Evolutionary conservation across 495 filamentous ascomycete species (phyloP).

Genomic region (Neurospora pannonica): DNA sequence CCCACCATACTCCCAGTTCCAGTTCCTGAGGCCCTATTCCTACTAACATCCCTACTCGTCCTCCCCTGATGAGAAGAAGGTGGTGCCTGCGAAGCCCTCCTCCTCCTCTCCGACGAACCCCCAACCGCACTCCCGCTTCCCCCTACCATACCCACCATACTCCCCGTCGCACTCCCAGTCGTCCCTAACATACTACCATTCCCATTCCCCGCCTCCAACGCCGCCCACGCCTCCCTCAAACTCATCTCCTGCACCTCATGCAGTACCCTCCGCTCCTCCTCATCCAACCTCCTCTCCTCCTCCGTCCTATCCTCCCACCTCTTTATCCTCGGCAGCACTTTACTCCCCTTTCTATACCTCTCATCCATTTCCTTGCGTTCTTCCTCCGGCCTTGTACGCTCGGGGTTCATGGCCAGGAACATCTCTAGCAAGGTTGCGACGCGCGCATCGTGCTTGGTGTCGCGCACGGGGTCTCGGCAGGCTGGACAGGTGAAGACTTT

Average conservation of each 20-base stretch:
- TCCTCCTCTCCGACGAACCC: not conserved
- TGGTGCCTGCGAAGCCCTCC: not conserved
- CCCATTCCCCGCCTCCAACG: slow-evolving; percentile 49
- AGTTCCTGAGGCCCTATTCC: not conserved
- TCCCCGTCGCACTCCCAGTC: slow-evolving; percentile 59
- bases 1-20: not conserved
- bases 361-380: slow-evolving; percentile 64
- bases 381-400: slow-evolving; percentile 48
- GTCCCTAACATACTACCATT: slow-evolving; percentile 53
- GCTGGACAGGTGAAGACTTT: slow-evolving; percentile 76
- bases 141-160: slow-evolving; percentile 45
- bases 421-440: slow-evolving; percentile 77
- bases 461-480: slow-evolving; percentile 76
- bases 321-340: slow-evolving; percentile 51
- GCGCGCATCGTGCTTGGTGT: slow-evolving; percentile 73
- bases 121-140: slow-evolving; percentile 20
- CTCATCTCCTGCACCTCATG: slow-evolving; percentile 63
- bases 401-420: slow-evolving; percentile 66
- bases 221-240: slow-evolving; percentile 47
- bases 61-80: not conserved
- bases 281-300: slow-evolving; percentile 42
- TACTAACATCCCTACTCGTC: not conserved
- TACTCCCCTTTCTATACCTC: slow-evolving; percentile 68
- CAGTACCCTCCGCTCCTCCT: slow-evolving; percentile 60
- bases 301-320: slow-evolving; percentile 28